Evolutionary conservation across 768 basidiomycete genomes (phyloP).

Genomic region (Psilocybe cubensis): DNA sequence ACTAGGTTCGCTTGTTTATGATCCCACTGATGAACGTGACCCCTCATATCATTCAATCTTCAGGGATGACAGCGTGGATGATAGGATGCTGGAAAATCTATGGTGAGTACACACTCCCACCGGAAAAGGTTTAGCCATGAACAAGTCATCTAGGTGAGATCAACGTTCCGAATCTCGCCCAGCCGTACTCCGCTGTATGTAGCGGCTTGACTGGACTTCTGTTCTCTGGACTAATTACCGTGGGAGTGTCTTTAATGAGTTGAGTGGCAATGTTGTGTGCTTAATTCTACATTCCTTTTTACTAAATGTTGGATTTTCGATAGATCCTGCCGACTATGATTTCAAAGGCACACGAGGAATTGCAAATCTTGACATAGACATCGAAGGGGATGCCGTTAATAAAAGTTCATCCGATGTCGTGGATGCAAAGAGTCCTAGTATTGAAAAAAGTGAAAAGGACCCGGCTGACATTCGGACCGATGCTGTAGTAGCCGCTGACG

Average conservation of each 20-base stretch:
- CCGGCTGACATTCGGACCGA: neutral
- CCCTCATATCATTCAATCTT: neutral
- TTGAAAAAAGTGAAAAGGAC: neutral
- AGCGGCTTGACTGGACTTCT: conserved; percentile 40
- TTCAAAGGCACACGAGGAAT: conserved; percentile 40
- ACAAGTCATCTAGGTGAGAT: conserved; percentile 29
- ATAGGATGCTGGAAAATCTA: conserved; percentile 54
- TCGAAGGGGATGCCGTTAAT: conserved; percentile 17
- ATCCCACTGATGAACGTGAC: neutral
- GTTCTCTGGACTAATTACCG: conserved; percentile 39
- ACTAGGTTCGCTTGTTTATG: conserved; percentile 25
- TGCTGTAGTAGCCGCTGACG: neutral
- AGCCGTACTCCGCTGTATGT: conserved; percentile 43
- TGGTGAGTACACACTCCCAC: conserved; percentile 25
- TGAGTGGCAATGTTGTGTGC: neutral
- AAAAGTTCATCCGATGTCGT: neutral
- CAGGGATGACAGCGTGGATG: conserved; percentile 51
- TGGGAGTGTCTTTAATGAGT: conserved; percentile 39
- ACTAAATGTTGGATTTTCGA: neutral
- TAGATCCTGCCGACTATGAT: conserved; percentile 39
- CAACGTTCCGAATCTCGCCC: conserved; percentile 37
- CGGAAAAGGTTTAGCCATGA: neutral
- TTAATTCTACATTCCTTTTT: neutral
- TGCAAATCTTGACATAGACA: conserved; percentile 28
- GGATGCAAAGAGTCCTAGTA: neutral